Conservation (phyloP, 495 filamentous ascomycete genomes). For the Pyronema domesticum region DNA sequence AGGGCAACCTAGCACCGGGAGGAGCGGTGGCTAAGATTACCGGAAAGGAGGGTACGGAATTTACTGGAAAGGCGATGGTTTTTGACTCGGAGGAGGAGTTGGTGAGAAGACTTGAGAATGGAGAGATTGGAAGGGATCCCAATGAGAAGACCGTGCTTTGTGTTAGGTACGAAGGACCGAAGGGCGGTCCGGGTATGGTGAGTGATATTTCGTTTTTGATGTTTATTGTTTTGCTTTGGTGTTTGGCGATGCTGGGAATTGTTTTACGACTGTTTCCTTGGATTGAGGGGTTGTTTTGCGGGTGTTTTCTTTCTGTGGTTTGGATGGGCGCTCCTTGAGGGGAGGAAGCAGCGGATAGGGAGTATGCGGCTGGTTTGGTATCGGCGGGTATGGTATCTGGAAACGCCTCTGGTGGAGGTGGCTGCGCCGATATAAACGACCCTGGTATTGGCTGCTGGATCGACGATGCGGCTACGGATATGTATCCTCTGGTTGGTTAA, state of each 20-base stretch:
- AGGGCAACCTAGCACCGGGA: conserved; percentile 77
- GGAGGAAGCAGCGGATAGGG: too few relatives aligned
- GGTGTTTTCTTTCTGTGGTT: too few relatives aligned
- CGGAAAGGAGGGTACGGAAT: conserved; percentile 74
- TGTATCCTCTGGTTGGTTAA: too few relatives aligned
- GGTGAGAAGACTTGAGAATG: conserved; percentile 52
- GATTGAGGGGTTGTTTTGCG: too few relatives aligned
- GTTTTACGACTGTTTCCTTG: background rate
- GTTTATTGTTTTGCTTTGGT: conserved; percentile 2
- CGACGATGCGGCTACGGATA: too few relatives aligned
- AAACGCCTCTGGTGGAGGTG: too few relatives aligned
- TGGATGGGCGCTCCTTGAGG: too few relatives aligned
- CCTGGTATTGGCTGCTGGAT: too few relatives aligned
- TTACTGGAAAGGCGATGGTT: conserved; percentile 69
- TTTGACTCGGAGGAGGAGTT: conserved; percentile 79
- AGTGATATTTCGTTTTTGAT: conserved; percentile 11
- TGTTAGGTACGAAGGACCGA: conserved; percentile 89
- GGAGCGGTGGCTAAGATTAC: conserved; percentile 97
- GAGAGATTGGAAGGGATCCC: conserved; percentile 42
- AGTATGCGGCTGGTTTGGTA: too few relatives aligned
- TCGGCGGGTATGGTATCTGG: too few relatives aligned
- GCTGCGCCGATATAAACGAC: too few relatives aligned
- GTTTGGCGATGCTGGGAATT: background rate
- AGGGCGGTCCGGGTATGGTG: conserved; percentile 83
- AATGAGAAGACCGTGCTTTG: conserved; percentile 77